These are phyloP conservation scores for Heritiera fomes DNA, from an alignment of 345 rosid species.

Conservation along the genomic window DNA sequence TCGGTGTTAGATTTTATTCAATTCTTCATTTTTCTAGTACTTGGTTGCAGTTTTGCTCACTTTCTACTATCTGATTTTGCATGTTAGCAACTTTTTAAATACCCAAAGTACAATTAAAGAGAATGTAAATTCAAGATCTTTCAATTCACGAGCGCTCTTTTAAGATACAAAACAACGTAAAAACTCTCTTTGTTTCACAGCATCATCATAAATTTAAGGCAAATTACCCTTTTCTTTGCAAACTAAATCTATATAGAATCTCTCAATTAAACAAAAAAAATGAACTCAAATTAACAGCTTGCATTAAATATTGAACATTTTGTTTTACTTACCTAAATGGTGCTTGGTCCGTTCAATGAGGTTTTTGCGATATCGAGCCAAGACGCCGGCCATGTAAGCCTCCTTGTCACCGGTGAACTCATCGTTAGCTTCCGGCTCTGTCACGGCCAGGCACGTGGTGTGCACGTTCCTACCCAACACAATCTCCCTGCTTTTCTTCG, in stretches of 20 bases:
- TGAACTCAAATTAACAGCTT: neutral
- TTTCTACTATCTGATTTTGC: neutral
- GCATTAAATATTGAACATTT: neutral
- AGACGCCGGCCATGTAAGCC: constrained; percentile 88
- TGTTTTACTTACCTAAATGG: constrained; percentile 59
- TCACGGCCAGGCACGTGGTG: constrained; percentile 73
- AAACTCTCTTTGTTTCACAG: neutral
- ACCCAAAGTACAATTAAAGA: neutral
- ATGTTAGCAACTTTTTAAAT: neutral
- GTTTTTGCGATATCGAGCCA: constrained; percentile 80
- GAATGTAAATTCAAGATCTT: neutral
- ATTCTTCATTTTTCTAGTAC: neutral
- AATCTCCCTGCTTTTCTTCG: constrained; percentile 53
- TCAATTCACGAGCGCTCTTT: neutral
- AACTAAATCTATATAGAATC: neutral
- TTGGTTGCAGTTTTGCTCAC: neutral
- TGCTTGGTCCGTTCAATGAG: constrained; percentile 73
- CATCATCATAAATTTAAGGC: neutral
- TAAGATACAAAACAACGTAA: neutral
- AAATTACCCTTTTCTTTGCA: neutral
- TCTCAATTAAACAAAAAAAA: neutral
- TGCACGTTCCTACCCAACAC: constrained; percentile 83
- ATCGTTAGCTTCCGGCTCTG: constrained; percentile 87
- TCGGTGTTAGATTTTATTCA: neutral
- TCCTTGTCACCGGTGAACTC: constrained; percentile 89